Evolutionary conservation across 176 grass and related monocot species (phyloP), one percentile per base, ranked within the genome.

Genomic region (Miscanthus lutarioriparius): DNA sequence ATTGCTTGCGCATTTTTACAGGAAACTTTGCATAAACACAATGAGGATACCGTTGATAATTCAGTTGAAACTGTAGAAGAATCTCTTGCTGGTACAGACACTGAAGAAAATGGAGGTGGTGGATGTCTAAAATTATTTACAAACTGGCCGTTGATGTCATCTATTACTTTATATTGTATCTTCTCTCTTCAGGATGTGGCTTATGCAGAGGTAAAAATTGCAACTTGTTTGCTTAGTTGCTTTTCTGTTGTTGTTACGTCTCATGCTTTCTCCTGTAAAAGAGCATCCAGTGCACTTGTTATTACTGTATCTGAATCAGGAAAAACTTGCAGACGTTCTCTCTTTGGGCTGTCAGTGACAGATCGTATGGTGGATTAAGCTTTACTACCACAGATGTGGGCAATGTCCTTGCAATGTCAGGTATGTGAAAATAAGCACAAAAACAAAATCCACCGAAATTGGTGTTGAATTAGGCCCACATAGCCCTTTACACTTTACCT

Each of bases 1-100:
- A 33, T 47, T 82, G 33, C 63, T 28, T 56, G 12, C 38, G 65
- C 11, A 51, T 65, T 56, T 37, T 36, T 81, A 58, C 76, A 98
- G 96, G 91, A 98, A 89, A 95, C 93, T 77, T 88, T 98, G 85
- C 96, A 98, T 88, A 93, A 76, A 36, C 93, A 98, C 74, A 85
- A 69, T 80, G 64, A 33, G 35, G 63, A 87, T 40, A 67, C 64
- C 66, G 63, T 85, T 65, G 85, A 97, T 44, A 59, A 66, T 79
- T 84, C 92, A 67, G 19, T 65, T 82, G 87, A 84, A 80, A 27
- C 33, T 82, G 40, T 82, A 22, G 88, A 90, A 82, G 91, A 91
- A 79, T 80, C 84, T 65, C 56, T 75, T 64, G 56, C 76, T 61
- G 89, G 14, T 63, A 48, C 74, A 80, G 90, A 89, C 76, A 67